Conservation (phyloP, 768 basidiomycete species). For the Amanita polypyramis region DNA sequence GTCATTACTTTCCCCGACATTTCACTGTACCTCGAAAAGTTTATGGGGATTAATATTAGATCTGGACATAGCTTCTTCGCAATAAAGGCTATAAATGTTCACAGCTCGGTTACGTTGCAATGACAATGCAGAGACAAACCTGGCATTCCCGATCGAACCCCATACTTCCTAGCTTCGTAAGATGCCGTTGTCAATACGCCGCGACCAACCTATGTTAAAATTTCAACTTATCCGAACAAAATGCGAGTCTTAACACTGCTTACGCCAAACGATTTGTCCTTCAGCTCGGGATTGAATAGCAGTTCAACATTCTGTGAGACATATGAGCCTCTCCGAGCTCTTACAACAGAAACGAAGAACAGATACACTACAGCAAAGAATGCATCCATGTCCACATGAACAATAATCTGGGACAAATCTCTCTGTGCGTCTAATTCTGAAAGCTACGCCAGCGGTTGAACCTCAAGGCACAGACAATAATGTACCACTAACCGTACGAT, state of each 20-base stretch:
- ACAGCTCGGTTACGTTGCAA: background rate
- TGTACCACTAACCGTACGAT: conserved; percentile 48
- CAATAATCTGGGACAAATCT: conserved; percentile 75
- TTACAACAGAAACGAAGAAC: background rate
- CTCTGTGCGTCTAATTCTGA: conserved; percentile 61
- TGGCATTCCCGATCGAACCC: conserved; percentile 94
- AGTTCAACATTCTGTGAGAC: conserved; percentile 52
- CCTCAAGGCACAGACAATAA: background rate
- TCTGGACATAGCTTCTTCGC: conserved; percentile 92
- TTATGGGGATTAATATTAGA: conserved; percentile 55
- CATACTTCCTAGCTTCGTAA: conserved; percentile 85
- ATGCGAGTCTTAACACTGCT: conserved; percentile 12
- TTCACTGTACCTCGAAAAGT: conserved; percentile 54
- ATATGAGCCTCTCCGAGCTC: background rate
- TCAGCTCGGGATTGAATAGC: conserved; percentile 49
- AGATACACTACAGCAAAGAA: conserved; percentile 53
- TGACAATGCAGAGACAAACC: conserved; percentile 28
- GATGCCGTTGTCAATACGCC: conserved; percentile 86
- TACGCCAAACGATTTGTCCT: conserved; percentile 69
- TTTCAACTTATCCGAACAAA: conserved; percentile 6
- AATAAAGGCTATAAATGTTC: conserved; percentile 56
- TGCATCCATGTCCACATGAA: conserved; percentile 95
- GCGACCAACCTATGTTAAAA: conserved; percentile 50
- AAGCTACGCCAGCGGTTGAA: conserved; percentile 29
- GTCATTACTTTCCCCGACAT: conserved; percentile 70